Evolutionary conservation across 345 rosid genomes (phyloP), one percentile per base, ranked within the genome.

Genomic region (Trapa incisa): DNA sequence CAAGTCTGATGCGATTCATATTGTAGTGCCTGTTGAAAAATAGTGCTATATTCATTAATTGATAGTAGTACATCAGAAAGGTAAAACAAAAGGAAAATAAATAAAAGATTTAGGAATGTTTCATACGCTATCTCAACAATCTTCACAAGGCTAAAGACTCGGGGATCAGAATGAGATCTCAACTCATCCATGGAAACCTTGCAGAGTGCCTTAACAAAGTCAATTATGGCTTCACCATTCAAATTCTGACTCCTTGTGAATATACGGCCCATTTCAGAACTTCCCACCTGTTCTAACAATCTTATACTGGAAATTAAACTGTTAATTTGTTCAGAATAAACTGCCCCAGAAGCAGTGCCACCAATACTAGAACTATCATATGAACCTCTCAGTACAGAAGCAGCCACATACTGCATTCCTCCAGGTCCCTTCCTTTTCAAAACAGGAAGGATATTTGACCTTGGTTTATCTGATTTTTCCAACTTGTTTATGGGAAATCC

Each of bases 51-150:
- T 37, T 35, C 41, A 71, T 39, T 22, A 38, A 65, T 50, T 9
- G 1, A 54, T 6, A 16, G 61, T 33, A 17, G 42, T 60, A 29
- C 50, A 17, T 38, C 64, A 63, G 65, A 57, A 67, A 35, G 17
- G 57, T 45, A 41, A 41, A 41, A 53, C 39, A 62, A 32, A 70
- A 48, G 75, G 50, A 36, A 77, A 72, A 67, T 53, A 12, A 65
- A 54, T 57, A 57, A n/a, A 65, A 63, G 13, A 63, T 11, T 68
- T 60, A 41, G 43, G 43, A 41, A 41, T 41, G 43, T 41, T 41
- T 66, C 92, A 73, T 91, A 94, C 99, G 99, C 99, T 82, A 94
- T 94, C 86, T 94, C 99, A 75, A 94, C 96, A 78, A 94, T 91
- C 84, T 94, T 94, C 39, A 97, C 91, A 67, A 94, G 95, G 82